Conservation (phyloP, 768 basidiomycete genomes). For the Boletus coccyginus region DNA sequence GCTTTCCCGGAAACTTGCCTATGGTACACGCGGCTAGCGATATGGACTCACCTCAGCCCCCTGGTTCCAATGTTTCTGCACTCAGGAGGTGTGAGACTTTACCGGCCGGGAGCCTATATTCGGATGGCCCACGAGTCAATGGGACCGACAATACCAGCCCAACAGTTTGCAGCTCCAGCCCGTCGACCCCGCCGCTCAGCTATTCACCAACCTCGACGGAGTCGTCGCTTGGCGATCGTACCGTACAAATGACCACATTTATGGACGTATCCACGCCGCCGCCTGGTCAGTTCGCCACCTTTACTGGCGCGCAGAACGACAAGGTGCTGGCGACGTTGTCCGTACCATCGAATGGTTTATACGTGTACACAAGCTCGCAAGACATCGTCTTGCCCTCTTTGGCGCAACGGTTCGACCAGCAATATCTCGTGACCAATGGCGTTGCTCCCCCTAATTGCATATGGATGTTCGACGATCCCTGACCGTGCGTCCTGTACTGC, state of each 20-base stretch:
- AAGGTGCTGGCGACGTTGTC: constrained; percentile 24
- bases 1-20: neutral
- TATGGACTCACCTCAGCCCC: constrained; percentile 2
- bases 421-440: constrained; percentile 13
- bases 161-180: constrained; percentile 32
- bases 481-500: constrained; percentile 1
- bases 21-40: neutral
- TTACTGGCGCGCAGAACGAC: constrained; percentile 35
- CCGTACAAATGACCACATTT: constrained; percentile 54
- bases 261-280: constrained; percentile 42
- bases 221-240: constrained; percentile 53
- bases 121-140: constrained; percentile 8
- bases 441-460: constrained; percentile 5
- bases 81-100: constrained; percentile 44
- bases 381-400: constrained; percentile 4
- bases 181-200: constrained; percentile 55
- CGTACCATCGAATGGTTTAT: constrained; percentile 16
- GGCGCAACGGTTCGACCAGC: constrained; percentile 11
- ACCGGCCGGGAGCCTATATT: constrained; percentile 34
- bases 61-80: constrained; percentile 15
- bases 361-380: constrained; percentile 20
- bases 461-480: constrained; percentile 20
- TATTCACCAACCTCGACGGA: constrained; percentile 62
- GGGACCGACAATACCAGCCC: constrained; percentile 23
- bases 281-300: constrained; percentile 37